Percentiles rank a stretch among this genome's conserved stretches.
Conservation (phyloP, 2,329 filamentous ascomycete genomes). For the Diaporthe sp. region DNA sequence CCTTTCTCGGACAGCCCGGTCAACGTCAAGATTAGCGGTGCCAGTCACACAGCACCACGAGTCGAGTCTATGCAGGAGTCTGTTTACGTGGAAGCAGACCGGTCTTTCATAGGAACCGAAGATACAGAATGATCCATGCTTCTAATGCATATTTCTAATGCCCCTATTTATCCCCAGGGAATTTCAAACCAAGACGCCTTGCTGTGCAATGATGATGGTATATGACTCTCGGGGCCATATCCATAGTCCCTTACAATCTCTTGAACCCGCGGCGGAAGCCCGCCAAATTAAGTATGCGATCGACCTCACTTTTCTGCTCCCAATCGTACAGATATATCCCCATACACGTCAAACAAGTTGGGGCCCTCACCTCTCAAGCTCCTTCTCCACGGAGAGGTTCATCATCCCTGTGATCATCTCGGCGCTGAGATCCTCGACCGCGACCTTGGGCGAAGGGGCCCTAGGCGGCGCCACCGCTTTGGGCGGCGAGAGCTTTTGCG, state of each 20-base stretch:
- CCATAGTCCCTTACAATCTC: slow-evolving; percentile 8
- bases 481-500: slow-evolving; percentile 36
- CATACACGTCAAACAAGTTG: background rate
- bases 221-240: background rate
- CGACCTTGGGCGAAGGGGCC: slow-evolving; percentile 42
- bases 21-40: background rate
- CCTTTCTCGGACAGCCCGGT: background rate
- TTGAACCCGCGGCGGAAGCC: slow-evolving; percentile 5
- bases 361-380: slow-evolving; percentile 46
- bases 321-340: background rate
- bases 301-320: slow-evolving; percentile 30
- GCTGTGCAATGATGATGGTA: slow-evolving; percentile 37
- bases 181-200: slow-evolving; percentile 39
- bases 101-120: background rate
- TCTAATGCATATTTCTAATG: slow-evolving; percentile 32
- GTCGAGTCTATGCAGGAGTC: background rate
- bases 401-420: slow-evolving; percentile 73
- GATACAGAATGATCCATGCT: slow-evolving; percentile 16
- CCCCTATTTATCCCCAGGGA: slow-evolving; percentile 44
- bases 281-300: slow-evolving; percentile 16
- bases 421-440: slow-evolving; percentile 63
- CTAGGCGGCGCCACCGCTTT: slow-evolving; percentile 31
- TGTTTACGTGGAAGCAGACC: background rate
- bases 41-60: background rate
- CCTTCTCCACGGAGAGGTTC: slow-evolving; percentile 64